Base-by-base conservation (phyloP, 805 yeast genomes). In the Maudiozyma saulgeensis region DNA sequence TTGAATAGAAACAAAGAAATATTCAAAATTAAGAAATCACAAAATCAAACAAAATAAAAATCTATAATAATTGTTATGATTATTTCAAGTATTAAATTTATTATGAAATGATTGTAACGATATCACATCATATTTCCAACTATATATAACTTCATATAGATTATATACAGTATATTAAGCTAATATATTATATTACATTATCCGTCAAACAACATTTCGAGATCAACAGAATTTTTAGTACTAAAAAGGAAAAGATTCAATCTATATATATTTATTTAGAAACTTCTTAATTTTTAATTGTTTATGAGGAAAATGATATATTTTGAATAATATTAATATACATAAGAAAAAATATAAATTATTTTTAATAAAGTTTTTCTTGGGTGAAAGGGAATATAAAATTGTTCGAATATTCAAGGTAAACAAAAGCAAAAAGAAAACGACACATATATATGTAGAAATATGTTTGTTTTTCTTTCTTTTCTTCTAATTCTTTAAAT, bases 401-500 rank as follows among this genome's bases (percentile, higher is more conserved):
- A 28, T 28, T 28, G 32, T 28, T 28, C 32, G 32, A 28, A 28
- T 28, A 6, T 28, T 28, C 2, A 28, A 28, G 3, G 32, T 11
- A 28, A 28, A 28, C 32, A 28, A 21, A 21, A 21, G 4, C 3
- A 21, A 28, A 21, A 21, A 21, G 4, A 21, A 21, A 21, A 21
- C 23, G 23, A 21, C 23, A 21, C 4, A 21, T 21, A 21, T 3
- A 21, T 21, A n/a, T n/a, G n/a, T n/a, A n/a, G n/a, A n/a, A n/a
- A n/a, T n/a, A n/a, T n/a, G n/a, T n/a, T 4, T 3, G 23, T 4
- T 21, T 21, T 21, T 21, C 23, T 21, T 21, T 21, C 4, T 21
- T 21, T 21, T 21, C 18, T 13, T 35, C 16, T 19, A 16, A 18
- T 8, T 19, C 15, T 31, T 55, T 53, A 59, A 55, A 62, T 57